A percentile compares a stretch with the other conserved stretches of the same genome.
Conservation (phyloP, 495 filamentous ascomycete genomes). For the Aspergillus biplanus region DNA sequence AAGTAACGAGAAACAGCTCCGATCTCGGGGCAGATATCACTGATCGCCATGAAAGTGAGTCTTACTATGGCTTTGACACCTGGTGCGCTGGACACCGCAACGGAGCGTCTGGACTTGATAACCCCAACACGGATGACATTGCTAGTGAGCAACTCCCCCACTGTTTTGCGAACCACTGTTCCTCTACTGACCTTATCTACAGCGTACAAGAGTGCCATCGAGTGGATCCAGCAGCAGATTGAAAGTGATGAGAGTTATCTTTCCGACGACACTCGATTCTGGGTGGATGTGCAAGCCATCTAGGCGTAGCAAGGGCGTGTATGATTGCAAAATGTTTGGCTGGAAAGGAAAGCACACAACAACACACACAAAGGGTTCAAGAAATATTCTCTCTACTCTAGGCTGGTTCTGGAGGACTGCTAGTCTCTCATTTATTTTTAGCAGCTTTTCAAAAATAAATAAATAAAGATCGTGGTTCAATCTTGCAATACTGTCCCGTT, state of each 20-base stretch:
- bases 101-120: conserved; percentile 27
- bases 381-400: conserved; percentile 2
- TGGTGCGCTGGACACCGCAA: conserved; percentile 37
- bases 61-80: conserved; percentile 30
- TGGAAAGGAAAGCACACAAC: background rate
- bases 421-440: background rate
- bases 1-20: conserved; percentile 15
- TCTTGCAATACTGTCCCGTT: background rate
- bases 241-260: conserved; percentile 28
- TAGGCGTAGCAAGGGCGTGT: background rate
- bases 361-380: background rate
- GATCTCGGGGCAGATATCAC: conserved; percentile 31
- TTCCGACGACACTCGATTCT: conserved; percentile 19
- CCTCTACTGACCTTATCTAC: conserved; percentile 1
- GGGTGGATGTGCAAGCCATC: conserved; percentile 18
- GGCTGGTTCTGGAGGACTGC: background rate
- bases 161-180: background rate
- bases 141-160: conserved; percentile 20
- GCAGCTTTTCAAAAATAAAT: too few species aligned
- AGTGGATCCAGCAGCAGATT: conserved; percentile 36
- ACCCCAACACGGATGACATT: conserved; percentile 31
- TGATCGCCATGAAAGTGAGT: conserved; percentile 33
- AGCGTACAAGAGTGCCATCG: conserved; percentile 32
- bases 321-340: too few species aligned
- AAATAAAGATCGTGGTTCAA: background rate